Conservation (phyloP, 352 stramenopile genomes). For the Plasmopara muralis region DNA sequence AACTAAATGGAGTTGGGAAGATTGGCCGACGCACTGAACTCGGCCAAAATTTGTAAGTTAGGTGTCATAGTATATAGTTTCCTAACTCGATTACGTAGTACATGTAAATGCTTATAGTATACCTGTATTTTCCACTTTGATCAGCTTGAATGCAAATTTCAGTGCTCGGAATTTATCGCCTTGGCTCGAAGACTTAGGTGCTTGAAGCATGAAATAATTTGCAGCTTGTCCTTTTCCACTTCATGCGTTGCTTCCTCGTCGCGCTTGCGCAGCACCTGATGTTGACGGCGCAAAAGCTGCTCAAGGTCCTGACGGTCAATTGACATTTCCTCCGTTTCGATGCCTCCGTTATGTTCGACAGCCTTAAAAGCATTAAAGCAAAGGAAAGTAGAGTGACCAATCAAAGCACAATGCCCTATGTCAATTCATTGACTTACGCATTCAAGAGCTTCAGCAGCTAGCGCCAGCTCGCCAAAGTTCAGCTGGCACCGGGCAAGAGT, state of each 20-base stretch:
- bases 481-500: slow-evolving; percentile 64
- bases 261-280: slow-evolving; percentile 30
- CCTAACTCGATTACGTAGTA: not conserved
- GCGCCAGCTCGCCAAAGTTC: slow-evolving; percentile 72
- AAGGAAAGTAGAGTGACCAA: not conserved
- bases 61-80: slow-evolving; percentile 35
- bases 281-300: slow-evolving; percentile 30
- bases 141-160: no score
- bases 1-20: slow-evolving; percentile 9
- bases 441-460: slow-evolving; percentile 44
- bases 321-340: slow-evolving; percentile 36
- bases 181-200: slow-evolving; percentile 53
- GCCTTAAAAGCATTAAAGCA: slow-evolving; percentile 25
- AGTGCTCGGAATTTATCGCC: slow-evolving; percentile 7
- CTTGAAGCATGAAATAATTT: slow-evolving; percentile 69
- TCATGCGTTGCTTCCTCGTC: slow-evolving; percentile 35
- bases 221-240: slow-evolving; percentile 37
- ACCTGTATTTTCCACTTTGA: no score
- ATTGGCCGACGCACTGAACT: slow-evolving; percentile 3
- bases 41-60: slow-evolving; percentile 35
- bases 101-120: no score
- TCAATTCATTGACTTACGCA: slow-evolving; percentile 25
- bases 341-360: slow-evolving; percentile 30
- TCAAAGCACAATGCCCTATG: not conserved
- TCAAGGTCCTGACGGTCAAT: slow-evolving; percentile 47